Base-by-base conservation (phyloP, 768 basidiomycete genomes). In the Leccinum sublutescens region DNA sequence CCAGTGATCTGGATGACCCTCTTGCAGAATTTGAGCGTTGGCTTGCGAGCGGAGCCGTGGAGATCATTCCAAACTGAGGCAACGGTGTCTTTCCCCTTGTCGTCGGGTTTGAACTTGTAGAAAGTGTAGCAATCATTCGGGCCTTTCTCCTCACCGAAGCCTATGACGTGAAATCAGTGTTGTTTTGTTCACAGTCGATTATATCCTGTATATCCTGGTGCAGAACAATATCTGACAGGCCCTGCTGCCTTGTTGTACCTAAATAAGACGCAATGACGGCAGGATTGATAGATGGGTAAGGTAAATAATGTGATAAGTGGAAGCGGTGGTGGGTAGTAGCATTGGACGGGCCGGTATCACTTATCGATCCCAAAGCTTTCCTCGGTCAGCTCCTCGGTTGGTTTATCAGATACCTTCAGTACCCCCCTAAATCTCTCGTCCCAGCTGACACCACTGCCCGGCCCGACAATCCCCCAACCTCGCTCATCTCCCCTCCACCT, bases 401-500 rank as follows among this genome's bases (percentile, higher is more conserved):
- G 25, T 21, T 49, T 11, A 19, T 76, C 77, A 67, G 88, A 92
- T 6, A 93, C 80, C 50, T 75, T 79, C 57, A 95, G 66, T 19
- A 80, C 78, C 49, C 79, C 78, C 55, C 78, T 75, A 65, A 91
- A 89, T 59, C 87, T 78, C 59, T 86, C 81, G 66, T 95, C 89
- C 94, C 94, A 98, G 23, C 79, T 79, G 12, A 90, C 85, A 15
- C 76, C 76, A 54, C 74, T 75, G 2, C 84, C 82, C 3, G 87
- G 85, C 56, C 84, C 80, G 56, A 95, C 78, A 56, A 94, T 83
- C 43, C 82, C 79, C 89, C 90, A 98, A 3, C 91, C 95, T 53
- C 80, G 80, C 56, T 89, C 75, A 66, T 95, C 90, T 21, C 82
- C 80, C 49, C 85, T 82, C 96, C 96, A 98, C 65, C 85, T 79